Conservation (phyloP, 2,329 filamentous ascomycete species). For the Ascochyta pisi region DNA sequence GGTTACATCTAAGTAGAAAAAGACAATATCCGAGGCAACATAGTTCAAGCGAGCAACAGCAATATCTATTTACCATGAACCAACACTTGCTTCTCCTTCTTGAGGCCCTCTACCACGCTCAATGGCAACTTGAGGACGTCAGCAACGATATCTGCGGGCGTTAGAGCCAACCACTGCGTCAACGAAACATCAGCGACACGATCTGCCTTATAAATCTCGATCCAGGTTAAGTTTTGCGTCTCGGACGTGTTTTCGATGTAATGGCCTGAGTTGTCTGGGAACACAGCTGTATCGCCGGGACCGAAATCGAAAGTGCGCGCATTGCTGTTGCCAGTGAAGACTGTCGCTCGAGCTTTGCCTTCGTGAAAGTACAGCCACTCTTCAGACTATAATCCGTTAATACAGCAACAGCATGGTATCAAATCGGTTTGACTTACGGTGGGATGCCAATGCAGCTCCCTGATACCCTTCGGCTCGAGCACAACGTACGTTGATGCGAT, state of each 20-base stretch:
- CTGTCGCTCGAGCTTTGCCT: constrained; percentile 66
- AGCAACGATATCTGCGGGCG: constrained; percentile 67
- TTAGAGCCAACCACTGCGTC: constrained; percentile 73
- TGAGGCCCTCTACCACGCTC: constrained; percentile 62
- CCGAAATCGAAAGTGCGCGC: constrained; percentile 72
- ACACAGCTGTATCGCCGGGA: constrained; percentile 71
- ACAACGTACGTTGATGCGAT: constrained; percentile 70
- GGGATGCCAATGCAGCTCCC: constrained; percentile 75
- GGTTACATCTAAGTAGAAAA: not conserved
- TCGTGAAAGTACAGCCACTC: constrained; percentile 76
- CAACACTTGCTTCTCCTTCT: constrained; percentile 70
- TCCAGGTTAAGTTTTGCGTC: constrained; percentile 69
- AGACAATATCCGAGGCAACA: too few species aligned
- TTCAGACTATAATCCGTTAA: constrained; percentile 50
- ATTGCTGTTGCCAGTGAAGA: constrained; percentile 67
- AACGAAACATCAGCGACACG: constrained; percentile 70
- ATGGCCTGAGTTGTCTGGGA: constrained; percentile 71
- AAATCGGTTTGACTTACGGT: constrained; percentile 56
- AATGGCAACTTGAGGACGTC: constrained; percentile 65
- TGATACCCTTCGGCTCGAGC: constrained; percentile 67
- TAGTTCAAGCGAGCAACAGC: not conserved
- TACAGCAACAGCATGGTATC: not conserved
- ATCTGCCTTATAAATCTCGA: constrained; percentile 74
- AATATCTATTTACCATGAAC: constrained; percentile 36
- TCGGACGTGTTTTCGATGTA: constrained; percentile 74